Percentiles rank a stretch among this genome's conserved stretches.
Conservation (phyloP, 2,329 filamentous ascomycete species). For the Diaporthe velutina region DNA sequence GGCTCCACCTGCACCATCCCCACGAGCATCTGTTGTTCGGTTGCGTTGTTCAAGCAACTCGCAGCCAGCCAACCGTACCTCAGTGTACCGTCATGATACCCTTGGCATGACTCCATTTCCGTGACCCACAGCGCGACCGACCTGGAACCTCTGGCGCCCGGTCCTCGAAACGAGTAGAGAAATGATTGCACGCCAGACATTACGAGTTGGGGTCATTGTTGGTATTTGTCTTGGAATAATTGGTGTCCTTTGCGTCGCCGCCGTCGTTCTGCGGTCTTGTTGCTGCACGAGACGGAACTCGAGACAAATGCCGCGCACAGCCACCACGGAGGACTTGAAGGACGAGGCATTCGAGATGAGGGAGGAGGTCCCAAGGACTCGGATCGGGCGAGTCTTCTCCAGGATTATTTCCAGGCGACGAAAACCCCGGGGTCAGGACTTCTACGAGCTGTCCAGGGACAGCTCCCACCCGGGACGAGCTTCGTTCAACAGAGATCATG, state of each 20-base stretch:
- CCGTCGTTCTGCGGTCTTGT: conserved; percentile 25
- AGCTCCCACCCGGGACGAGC: conserved; percentile 44
- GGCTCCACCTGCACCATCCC: conserved; percentile 4
- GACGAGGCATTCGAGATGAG: conserved; percentile 11
- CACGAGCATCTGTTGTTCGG: not conserved
- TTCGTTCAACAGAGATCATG: conserved; percentile 61
- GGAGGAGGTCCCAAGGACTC: conserved; percentile 6
- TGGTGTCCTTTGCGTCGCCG: conserved; percentile 27
- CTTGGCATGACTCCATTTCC: conserved; percentile 28
- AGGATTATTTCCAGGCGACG: conserved; percentile 32
- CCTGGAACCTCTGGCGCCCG: conserved; percentile 22
- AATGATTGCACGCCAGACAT: conserved; percentile 26
- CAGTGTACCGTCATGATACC: conserved; percentile 25
- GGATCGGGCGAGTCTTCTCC: conserved; percentile 36
- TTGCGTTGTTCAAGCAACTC: conserved; percentile 22
- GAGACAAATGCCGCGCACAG: conserved; percentile 1
- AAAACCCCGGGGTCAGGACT: conserved; percentile 54
- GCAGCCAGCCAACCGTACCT: conserved; percentile 23
- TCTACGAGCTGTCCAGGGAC: conserved; percentile 51
- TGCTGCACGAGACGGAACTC: conserved; percentile 1
- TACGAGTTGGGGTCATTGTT: conserved; percentile 25
- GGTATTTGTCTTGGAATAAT: conserved; percentile 29
- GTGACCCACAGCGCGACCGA: conserved; percentile 27
- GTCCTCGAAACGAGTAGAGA: conserved; percentile 27
- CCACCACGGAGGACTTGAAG: conserved; percentile 30